phyloP scores from a whole-genome alignment of 2,329 filamentous ascomycete species.

The Hypoxylon sp. region DNA sequence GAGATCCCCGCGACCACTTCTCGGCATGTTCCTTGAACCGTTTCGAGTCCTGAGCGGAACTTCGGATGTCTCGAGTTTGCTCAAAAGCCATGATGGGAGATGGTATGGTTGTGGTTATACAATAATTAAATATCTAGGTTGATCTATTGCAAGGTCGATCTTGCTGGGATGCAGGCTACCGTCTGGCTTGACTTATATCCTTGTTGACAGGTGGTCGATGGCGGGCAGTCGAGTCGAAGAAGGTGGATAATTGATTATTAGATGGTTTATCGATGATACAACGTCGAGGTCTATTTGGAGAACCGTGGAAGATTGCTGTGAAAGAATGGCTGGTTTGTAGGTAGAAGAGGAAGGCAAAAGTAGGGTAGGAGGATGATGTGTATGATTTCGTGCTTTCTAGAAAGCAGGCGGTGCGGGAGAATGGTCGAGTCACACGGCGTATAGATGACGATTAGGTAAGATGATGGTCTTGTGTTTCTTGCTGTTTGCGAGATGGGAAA shows the following conservation, averaged over 20 bases:
- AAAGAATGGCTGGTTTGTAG: conserved; percentile 29
- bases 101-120: conserved; percentile 10
- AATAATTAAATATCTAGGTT: conserved; percentile 3
- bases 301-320: conserved; percentile 12
- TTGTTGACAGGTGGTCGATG: conserved; percentile 7
- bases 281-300: conserved; percentile 9
- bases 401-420: conserved; percentile 34
- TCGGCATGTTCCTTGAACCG: conserved; percentile 58
- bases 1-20: conserved; percentile 60
- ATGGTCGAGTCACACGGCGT: conserved; percentile 44
- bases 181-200: conserved; percentile 23
- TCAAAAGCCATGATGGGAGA: conserved; percentile 49
- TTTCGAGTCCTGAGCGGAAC: conserved; percentile 59
- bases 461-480: conserved; percentile 39
- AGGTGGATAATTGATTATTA: conserved; percentile 29
- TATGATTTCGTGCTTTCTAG: conserved; percentile 36
- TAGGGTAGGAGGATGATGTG: conserved; percentile 17
- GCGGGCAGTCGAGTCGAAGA: conserved; percentile 13
- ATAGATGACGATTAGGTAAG: conserved; percentile 47
- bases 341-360: conserved; percentile 20
- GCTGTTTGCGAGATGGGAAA: conserved; percentile 41
- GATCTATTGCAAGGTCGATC: conserved; percentile 12
- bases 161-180: conserved; percentile 6
- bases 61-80: conserved; percentile 59
- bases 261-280: conserved; percentile 17